Conservation (phyloP, 2,329 filamentous ascomycete genomes). For the Exophiala bonariae region DNA sequence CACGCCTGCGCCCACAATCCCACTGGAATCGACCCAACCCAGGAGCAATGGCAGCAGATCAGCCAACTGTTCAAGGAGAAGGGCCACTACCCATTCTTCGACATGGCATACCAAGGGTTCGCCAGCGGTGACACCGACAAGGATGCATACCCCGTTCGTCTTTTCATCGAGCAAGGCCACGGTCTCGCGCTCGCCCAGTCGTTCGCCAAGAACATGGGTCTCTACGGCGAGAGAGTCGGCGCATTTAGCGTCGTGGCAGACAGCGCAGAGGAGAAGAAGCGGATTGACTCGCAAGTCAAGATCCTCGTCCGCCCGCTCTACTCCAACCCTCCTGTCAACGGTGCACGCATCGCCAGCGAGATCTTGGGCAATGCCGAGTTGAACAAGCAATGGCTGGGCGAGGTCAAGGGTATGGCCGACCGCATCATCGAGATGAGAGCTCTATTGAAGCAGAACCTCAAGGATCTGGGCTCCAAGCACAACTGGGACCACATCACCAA, state of each 20-base stretch:
- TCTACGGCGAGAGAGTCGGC: constrained; percentile 97
- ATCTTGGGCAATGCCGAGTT: constrained; percentile 84
- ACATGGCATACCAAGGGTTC: constrained; percentile 99
- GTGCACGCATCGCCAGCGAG: constrained; percentile 87
- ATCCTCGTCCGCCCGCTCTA: constrained; percentile 95
- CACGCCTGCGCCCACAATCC: constrained; percentile 98
- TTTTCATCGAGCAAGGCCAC: constrained; percentile 93
- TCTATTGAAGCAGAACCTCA: constrained; percentile 89
- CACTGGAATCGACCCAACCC: constrained; percentile 90
- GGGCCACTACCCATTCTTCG: constrained; percentile 93
- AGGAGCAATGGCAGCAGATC: constrained; percentile 90
- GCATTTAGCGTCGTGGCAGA: constrained; percentile 91
- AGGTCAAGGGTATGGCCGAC: constrained; percentile 98
- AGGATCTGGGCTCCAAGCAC: constrained; percentile 91
- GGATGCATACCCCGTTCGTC: constrained; percentile 88
- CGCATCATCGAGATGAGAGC: constrained; percentile 98
- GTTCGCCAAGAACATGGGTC: constrained; percentile 99
- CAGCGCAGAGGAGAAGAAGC: constrained; percentile 87
- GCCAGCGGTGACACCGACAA: constrained; percentile 87
- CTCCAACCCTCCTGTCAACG: constrained; percentile 97
- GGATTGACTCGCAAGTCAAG: constrained; percentile 96
- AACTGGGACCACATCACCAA: constrained; percentile 99
- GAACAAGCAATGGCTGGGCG: constrained; percentile 90
- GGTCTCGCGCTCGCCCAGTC: constrained; percentile 85
- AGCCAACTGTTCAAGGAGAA: constrained; percentile 81